Conservation (phyloP, 257 asterid species). For the Verbascum thapsus region DNA sequence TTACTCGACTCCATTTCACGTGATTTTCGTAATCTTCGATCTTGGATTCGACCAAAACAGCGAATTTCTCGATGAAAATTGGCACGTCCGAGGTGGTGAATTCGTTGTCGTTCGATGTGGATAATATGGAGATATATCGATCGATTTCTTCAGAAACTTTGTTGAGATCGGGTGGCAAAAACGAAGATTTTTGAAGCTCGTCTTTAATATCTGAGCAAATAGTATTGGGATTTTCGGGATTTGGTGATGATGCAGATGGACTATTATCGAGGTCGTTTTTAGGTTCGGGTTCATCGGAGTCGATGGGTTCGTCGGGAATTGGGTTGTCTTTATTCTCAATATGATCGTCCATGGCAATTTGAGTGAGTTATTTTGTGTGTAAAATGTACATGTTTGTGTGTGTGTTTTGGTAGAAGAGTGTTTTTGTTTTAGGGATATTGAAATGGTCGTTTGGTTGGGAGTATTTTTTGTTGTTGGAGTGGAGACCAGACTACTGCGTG, state of each 20-base stretch:
- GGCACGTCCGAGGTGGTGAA: constrained; percentile 54
- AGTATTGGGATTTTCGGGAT: constrained; percentile 14
- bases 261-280: too few relatives aligned
- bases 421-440: too few relatives aligned
- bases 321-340: constrained; percentile 39
- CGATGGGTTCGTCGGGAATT: constrained; percentile 25
- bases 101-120: constrained; percentile 27
- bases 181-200: constrained; percentile 32
- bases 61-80: constrained; percentile 62
- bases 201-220: constrained; percentile 21
- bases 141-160: constrained; percentile 64
- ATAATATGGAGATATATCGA: constrained; percentile 46
- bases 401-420: too few relatives aligned
- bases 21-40: constrained; percentile 48
- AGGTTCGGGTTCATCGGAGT: too few relatives aligned
- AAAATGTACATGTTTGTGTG: constrained; percentile 9
- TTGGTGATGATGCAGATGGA: too few relatives aligned
- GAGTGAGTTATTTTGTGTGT: not conserved
- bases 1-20: constrained; percentile 54
- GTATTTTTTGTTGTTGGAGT: too few relatives aligned
- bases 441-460: too few relatives aligned
- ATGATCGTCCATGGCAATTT: constrained; percentile 39
- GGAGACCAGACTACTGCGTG: too few relatives aligned
- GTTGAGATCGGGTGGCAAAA: constrained; percentile 68
- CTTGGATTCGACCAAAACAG: constrained; percentile 64